phyloP scores from a whole-genome alignment of 75 land plant species.

The Selaginella moellendorffii region DNA sequence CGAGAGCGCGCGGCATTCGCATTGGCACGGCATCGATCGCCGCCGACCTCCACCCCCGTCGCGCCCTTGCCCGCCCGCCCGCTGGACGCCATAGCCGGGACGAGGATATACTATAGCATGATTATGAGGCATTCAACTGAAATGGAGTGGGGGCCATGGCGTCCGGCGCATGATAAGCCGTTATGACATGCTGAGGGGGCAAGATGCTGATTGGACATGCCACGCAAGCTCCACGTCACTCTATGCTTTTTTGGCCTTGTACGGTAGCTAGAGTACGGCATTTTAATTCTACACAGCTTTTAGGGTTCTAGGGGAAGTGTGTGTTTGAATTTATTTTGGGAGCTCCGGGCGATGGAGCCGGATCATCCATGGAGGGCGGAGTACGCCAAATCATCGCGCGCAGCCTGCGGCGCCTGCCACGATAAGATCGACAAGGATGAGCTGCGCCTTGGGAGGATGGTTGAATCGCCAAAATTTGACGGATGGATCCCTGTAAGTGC shows the following conservation, averaged over 20 bases:
- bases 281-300: too few species aligned
- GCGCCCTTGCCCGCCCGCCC: not conserved
- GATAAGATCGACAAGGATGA: constrained; percentile 45
- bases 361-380: constrained; percentile 83
- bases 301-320: too few species aligned
- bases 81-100: not conserved
- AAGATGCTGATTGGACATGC: too few species aligned
- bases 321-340: too few species aligned
- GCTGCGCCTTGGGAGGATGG: constrained; percentile 69
- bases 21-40: too few species aligned
- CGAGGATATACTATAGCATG: not conserved
- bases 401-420: constrained; percentile 72
- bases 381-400: constrained; percentile 81
- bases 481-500: constrained; percentile 70
- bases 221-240: too few species aligned
- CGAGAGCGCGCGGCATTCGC: not conserved
- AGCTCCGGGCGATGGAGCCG: constrained; percentile 16
- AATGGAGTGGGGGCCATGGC: not conserved
- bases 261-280: too few species aligned
- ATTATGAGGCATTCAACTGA: not conserved
- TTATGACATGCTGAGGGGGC: not conserved
- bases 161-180: not conserved
- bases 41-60: too few species aligned
- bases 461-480: constrained; percentile 60
- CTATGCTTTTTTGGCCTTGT: too few species aligned